A percentile compares a stretch with the other conserved stretches of the same genome.
phyloP scores from a whole-genome alignment of 352 stramenopile species.

The Globisporangium yorkense region DNA sequence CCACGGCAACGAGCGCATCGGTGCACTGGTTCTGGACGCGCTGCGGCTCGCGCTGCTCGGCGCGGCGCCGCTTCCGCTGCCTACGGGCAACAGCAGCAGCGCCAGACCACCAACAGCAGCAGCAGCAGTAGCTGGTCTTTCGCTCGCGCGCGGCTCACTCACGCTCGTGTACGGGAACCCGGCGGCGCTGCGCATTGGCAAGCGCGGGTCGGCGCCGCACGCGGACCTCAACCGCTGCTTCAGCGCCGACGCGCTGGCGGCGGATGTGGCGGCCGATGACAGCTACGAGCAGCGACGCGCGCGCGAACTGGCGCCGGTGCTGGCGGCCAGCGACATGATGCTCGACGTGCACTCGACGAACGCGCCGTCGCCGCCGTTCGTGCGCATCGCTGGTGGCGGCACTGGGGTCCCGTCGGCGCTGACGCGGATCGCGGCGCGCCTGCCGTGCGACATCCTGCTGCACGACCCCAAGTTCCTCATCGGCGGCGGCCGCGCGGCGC shows the following conservation, averaged over 20 bases:
- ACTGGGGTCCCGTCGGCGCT: slow-evolving; percentile 18
- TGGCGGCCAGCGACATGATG: slow-evolving; percentile 48
- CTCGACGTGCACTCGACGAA: slow-evolving; percentile 79
- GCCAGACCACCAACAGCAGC: slow-evolving; percentile 12
- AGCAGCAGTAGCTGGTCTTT: slow-evolving; percentile 7
- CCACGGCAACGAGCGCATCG: slow-evolving; percentile 75
- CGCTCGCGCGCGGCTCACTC: slow-evolving; percentile 29
- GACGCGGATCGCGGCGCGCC: slow-evolving; percentile 23
- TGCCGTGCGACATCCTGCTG: slow-evolving; percentile 54
- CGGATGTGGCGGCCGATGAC: not conserved
- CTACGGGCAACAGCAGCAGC: slow-evolving; percentile 5
- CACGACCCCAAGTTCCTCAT: slow-evolving; percentile 58
- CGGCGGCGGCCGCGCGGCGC: slow-evolving; percentile 43
- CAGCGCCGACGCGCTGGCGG: slow-evolving; percentile 23
- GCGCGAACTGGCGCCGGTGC: slow-evolving; percentile 44
- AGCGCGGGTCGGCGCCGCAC: slow-evolving; percentile 41
- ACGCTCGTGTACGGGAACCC: slow-evolving; percentile 68
- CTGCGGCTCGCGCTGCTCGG: slow-evolving; percentile 43
- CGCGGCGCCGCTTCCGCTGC: slow-evolving; percentile 13
- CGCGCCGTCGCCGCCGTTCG: slow-evolving; percentile 61
- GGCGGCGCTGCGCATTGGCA: slow-evolving; percentile 39
- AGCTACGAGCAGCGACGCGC: slow-evolving; percentile 52
- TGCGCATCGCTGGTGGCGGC: slow-evolving; percentile 47
- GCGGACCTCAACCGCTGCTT: slow-evolving; percentile 74
- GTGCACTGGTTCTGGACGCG: slow-evolving; percentile 49